Base-by-base conservation (phyloP, 2,329 filamentous ascomycete species). In the Fusarium caatingaense region DNA sequence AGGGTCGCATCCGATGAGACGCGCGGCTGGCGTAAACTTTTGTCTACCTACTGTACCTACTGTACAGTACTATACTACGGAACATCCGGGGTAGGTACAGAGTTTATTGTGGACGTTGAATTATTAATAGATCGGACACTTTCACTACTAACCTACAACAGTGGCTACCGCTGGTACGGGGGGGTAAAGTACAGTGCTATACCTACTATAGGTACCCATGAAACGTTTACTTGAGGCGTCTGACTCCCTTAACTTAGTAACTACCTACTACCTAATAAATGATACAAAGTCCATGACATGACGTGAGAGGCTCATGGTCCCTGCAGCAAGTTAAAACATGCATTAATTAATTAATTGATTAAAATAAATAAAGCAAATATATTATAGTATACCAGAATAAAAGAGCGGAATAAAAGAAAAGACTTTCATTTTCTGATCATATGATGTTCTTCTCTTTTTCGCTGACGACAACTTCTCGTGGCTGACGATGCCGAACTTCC, bases 381-480 rank as follows among this genome's bases (percentile, higher is more conserved):
- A 28, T 6, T 28, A 28, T 8, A 25, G 23, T 27, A 28, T 25
- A 25, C 23, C n/a, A 42, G 27, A 37, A n/a, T n/a, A 37, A 37
- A 37, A 37, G 34, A 21, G 6, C 23, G 21, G 27, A 37, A n/a
- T n/a, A 37, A 37, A 37, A 37, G 34, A 21, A 8, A 5, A 20
- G n/a, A 28, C 9, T 16, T 37, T 37, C 5, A 13, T 7, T 28
- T 28, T 13, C 6, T 13, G 15, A 53, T 45, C 18, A 28, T 34
- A 27, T 45, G 28, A 20, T 28, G 25, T 4, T 37, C 18, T 37
- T 46, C 3, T 11, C 34, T n/a, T n/a, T 37, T 37, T 37, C 18
- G 64, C 65, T 68, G 44, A 69, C 66, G 66, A 68, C 66, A 41
- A 40, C 63, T 61, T 28, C 20, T 40, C 15, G 55, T 69, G 66